Evolutionary conservation across 2,329 filamentous ascomycete genomes (phyloP).

Genomic region (Fusarium buxicola): DNA sequence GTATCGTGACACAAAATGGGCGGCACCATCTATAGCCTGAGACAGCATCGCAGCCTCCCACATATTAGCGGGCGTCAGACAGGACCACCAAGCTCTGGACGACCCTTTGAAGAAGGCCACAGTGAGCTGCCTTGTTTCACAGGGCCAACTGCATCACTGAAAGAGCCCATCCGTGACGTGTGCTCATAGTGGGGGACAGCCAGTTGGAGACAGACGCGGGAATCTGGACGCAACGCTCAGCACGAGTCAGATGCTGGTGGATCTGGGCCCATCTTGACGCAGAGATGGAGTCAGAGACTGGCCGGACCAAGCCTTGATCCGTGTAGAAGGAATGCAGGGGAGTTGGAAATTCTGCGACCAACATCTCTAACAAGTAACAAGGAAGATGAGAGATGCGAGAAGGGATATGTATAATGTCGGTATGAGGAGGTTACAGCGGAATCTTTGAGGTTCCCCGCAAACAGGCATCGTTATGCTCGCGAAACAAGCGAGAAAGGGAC

Average conservation of each 20-base stretch:
- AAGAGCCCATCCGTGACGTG: background rate
- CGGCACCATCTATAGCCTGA: background rate
- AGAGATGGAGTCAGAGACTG: background rate
- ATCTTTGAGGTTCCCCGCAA: background rate
- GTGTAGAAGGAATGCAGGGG: background rate
- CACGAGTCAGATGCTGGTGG: constrained; percentile 17
- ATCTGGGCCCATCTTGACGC: constrained; percentile 5
- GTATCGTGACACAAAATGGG: background rate
- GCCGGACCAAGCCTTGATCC: constrained; percentile 4
- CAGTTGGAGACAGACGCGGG: background rate
- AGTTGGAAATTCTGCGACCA: background rate
- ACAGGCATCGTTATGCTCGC: background rate
- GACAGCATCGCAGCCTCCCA: background rate
- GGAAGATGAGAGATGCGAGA: background rate
- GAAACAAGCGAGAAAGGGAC: background rate
- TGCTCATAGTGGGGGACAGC: constrained; percentile 7
- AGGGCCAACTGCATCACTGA: constrained; percentile 5
- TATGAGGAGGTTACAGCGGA: background rate
- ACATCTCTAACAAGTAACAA: background rate
- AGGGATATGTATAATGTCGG: background rate
- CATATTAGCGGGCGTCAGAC: background rate
- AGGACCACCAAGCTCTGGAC: constrained; percentile 7
- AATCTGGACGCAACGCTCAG: background rate
- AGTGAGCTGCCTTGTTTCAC: background rate
- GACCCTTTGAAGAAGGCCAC: background rate